Evolutionary conservation across 2,329 filamentous ascomycete species (phyloP).

Genomic region (Zarea fungicola): DNA sequence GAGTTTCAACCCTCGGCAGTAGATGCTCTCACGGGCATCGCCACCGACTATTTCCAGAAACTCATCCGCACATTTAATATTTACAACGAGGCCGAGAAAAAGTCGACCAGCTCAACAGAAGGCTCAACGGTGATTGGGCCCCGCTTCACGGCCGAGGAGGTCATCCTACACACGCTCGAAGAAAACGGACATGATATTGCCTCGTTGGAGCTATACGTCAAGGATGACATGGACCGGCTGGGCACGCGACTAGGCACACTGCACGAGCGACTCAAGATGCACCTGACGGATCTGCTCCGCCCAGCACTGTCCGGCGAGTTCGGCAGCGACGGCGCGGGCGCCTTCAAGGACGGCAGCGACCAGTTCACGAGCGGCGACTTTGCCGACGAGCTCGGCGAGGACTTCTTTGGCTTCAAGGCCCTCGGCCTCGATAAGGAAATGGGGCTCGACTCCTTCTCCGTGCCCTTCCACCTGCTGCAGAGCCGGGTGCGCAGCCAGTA

Average conservation of each 20-base stretch:
- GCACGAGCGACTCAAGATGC: slow-evolving; percentile 90
- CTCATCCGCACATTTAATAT: slow-evolving; percentile 72
- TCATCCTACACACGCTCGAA: slow-evolving; percentile 77
- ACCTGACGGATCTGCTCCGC: slow-evolving; percentile 87
- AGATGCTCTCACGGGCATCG: slow-evolving; percentile 84
- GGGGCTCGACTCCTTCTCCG: slow-evolving; percentile 78
- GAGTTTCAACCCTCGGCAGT: slow-evolving; percentile 93
- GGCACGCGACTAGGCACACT: slow-evolving; percentile 73
- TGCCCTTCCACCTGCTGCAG: slow-evolving; percentile 90
- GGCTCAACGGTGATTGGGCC: slow-evolving; percentile 49
- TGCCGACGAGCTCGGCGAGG: slow-evolving; percentile 93
- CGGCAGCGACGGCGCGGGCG: slow-evolving; percentile 76
- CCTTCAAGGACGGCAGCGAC: slow-evolving; percentile 94
- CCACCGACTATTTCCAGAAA: slow-evolving; percentile 84
- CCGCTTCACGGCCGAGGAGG: slow-evolving; percentile 77
- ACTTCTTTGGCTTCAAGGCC: slow-evolving; percentile 98
- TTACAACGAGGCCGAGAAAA: slow-evolving; percentile 79
- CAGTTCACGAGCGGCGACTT: slow-evolving; percentile 97
- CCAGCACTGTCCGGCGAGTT: slow-evolving; percentile 73
- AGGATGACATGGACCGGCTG: slow-evolving; percentile 87
- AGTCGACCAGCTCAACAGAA: slow-evolving; percentile 44
- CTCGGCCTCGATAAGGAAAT: slow-evolving; percentile 89
- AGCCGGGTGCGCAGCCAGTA: slow-evolving; percentile 82
- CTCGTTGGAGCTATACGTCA: slow-evolving; percentile 76
- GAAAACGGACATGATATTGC: slow-evolving; percentile 82